These are phyloP conservation scores for Hypoxylon sp. DNA, from an alignment of 2,329 filamentous ascomycete genomes.

Conservation along the genomic window DNA sequence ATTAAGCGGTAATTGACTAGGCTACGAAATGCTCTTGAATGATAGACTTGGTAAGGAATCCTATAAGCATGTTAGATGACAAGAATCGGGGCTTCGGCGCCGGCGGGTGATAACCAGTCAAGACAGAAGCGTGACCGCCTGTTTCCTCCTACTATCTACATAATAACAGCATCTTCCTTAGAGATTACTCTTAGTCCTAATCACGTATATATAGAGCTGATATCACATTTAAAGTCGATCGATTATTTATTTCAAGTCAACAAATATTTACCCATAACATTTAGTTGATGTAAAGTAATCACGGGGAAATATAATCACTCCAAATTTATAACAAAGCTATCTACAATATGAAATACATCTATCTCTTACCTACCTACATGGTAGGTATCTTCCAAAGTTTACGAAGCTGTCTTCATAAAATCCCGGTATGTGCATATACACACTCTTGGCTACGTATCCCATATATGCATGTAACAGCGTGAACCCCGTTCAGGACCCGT, in stretches of 20 bases:
- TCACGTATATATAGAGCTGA: not conserved
- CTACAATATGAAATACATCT: not conserved
- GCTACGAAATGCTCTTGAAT: not conserved
- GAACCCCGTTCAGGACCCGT: not conserved
- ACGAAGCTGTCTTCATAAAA: not conserved
- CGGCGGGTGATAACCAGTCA: not conserved
- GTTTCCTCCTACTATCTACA: no score
- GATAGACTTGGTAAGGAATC: not conserved
- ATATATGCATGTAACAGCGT: not conserved
- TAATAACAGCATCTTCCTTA: not conserved
- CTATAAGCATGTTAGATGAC: not conserved
- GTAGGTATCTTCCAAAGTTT: not conserved
- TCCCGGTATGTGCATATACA: not conserved
- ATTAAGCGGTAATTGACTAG: not conserved
- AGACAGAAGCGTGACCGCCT: not conserved
- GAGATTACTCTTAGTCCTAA: not conserved
- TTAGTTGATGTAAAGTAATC: not conserved
- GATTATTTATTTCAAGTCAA: not conserved
- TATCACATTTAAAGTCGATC: not conserved
- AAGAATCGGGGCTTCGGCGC: not conserved
- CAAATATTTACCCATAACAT: not conserved
- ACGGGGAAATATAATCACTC: not conserved
- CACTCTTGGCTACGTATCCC: not conserved
- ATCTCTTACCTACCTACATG: not conserved
- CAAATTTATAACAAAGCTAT: not conserved